phyloP scores from a whole-genome alignment of 805 yeast species.

The Barnettozyma californica region DNA sequence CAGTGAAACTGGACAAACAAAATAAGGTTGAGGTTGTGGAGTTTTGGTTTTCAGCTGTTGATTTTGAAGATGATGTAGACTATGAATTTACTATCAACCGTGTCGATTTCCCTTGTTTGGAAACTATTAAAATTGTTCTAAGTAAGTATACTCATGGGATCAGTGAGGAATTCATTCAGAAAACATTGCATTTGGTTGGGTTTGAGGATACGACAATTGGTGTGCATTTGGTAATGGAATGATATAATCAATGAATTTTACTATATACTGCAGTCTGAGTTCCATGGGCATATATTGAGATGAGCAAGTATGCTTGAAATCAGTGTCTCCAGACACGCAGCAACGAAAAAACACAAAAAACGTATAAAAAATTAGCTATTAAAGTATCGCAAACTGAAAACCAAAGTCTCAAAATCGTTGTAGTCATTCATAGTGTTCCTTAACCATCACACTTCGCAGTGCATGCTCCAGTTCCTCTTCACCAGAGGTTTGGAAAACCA shows the following conservation, averaged over 20 bases:
- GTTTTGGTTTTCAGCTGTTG: not conserved
- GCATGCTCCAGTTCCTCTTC: conserved; percentile 2
- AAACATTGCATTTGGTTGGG: not conserved
- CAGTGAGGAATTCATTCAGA: not conserved
- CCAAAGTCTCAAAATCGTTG: not conserved
- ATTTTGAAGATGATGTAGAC: not conserved
- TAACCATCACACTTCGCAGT: conserved; percentile 3
- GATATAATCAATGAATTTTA: too few species aligned
- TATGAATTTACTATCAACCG: not conserved
- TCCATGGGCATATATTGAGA: too few species aligned
- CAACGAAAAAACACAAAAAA: not conserved
- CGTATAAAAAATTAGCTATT: too few species aligned
- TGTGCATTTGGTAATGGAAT: not conserved
- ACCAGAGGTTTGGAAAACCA: conserved; percentile 2
- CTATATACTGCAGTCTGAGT: not conserved
- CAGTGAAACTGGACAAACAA: not conserved
- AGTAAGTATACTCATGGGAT: not conserved
- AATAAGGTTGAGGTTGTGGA: not conserved
- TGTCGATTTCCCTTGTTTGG: not conserved
- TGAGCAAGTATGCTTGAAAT: not conserved
- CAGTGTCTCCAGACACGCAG: not conserved
- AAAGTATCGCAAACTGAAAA: not conserved
- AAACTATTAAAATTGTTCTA: not conserved
- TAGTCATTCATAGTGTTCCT: not conserved
- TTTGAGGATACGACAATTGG: not conserved